Evolutionary conservation across 345 rosid species (phyloP), one percentile per base, ranked within the genome.

Genomic region (Citrus medica): DNA sequence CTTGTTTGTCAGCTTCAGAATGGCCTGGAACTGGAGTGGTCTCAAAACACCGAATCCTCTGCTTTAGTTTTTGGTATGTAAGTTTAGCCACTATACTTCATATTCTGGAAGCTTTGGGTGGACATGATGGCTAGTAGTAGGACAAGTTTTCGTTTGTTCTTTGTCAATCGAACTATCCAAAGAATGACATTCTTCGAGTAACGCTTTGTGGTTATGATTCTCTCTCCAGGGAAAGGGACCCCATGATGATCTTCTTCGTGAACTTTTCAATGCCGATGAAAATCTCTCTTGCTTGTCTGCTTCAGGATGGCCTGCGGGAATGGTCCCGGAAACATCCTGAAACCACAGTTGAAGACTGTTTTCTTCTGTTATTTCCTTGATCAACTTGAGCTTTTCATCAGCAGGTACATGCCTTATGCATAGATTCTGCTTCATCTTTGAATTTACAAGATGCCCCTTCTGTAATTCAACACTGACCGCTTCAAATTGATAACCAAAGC

Each of bases 401-500:
- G 16, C 66, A 27, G 81, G 25, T 10, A 73, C 53, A 1, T 51
- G 69, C 24, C 62, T 66, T 7, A 69, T 61, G 51, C 68, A 73
- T 5, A 80, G 66, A 33, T 64, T 73, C 79, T 76, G 33, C 63
- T 73, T 68, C 35, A 79, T 67, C 62, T 27, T 48, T 73, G 74
- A 24, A 67, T 68, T 61, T 55, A 76, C 78, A 9, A 73, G 67
- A 61, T 76, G 76, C 56, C 73, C 86, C 25, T 58, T 80, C 0
- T 60, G 59, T 48, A 85, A 70, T 76, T 83, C 68, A 51, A 82
- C 88, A 24, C 76, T 76, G 1, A 71, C 75, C 61, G 14, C 60
- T 60, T 79, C 89, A 78, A 83, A 86, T 67, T 46, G 9, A 64
- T 19, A 30, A 53, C 87, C 89, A 71, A 78, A 84, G 10, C 74